Base-by-base conservation (phyloP, 139 green algal genomes). In the Zygnema circumcarinatum region DNA sequence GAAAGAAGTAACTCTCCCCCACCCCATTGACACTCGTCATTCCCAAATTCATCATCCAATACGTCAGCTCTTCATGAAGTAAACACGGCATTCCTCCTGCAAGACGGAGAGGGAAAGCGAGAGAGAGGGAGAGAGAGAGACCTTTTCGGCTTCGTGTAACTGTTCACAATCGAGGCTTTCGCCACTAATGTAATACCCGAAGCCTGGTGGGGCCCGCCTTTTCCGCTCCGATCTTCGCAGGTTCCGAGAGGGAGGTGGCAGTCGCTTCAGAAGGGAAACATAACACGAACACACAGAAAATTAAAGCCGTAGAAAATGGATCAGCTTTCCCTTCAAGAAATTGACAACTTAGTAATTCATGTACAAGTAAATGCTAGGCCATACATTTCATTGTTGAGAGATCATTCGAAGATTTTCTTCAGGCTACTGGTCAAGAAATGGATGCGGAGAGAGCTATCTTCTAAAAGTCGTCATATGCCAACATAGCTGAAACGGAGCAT, bases 41-140 rank as follows among this genome's bases (percentile, higher is more conserved):
- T 47, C 69, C 16, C 7, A 78, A 78, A 78, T 3, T 25, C 36
- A 78, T 25, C 69, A 78, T 25, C 39, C 69, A 25, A 25, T 78
- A 41, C 36, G 11, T 78, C 69, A 78, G 11, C 11, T 11, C 38
- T 56, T 78, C 7, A 41, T 3, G 16, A 16, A 25, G 36, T 47
- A 25, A 78, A 78, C 69, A 78, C 69, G 11, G 11, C 3, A 47
- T 78, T 78, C 69, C 69, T 11, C 16, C 16, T 78, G n/a, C n/a
- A n/a, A n/a, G n/a, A n/a, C n/a, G n/a, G n/a, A n/a, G n/a, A n/a
- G n/a, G n/a, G n/a, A n/a, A n/a, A n/a, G n/a, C n/a, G n/a, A n/a
- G n/a, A n/a, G n/a, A 41, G 11, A 78, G 38, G 16, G 38, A 41
- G 7, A 25, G 3, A 25, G 38, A 25, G 36, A 25, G 7, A 47